phyloP scores from a whole-genome alignment of 768 basidiomycete species.

The Russula sp. region DNA sequence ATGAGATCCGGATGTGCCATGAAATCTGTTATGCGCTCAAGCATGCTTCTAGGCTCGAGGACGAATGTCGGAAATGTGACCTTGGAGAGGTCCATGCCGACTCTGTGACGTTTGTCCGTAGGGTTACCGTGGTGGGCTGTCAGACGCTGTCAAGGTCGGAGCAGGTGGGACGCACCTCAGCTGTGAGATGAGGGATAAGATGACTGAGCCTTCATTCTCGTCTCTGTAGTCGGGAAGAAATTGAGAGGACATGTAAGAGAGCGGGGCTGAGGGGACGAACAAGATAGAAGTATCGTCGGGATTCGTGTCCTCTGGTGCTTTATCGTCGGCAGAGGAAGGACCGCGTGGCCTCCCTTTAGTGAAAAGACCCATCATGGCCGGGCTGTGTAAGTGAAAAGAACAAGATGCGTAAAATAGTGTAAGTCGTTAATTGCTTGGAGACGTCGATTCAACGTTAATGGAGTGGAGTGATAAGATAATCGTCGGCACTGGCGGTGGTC shows the following conservation, averaged over 20 bases:
- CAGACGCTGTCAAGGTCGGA: neutral
- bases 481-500: no score
- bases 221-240: constrained; percentile 46
- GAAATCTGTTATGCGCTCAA: constrained; percentile 98
- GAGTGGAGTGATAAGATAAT: neutral
- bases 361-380: constrained; percentile 72
- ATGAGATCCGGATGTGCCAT: constrained; percentile 98
- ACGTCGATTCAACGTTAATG: no score
- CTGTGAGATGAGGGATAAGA: constrained; percentile 82
- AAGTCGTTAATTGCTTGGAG: no score
- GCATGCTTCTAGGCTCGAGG: constrained; percentile 93
- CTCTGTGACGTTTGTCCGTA: constrained; percentile 39
- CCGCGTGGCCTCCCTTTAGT: constrained; percentile 62
- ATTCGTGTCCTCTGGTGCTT: constrained; percentile 73
- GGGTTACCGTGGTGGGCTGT: neutral
- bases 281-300: constrained; percentile 88
- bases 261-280: constrained; percentile 42
- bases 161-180: constrained; percentile 49
- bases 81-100: constrained; percentile 95
- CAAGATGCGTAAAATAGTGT: neutral
- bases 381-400: neutral
- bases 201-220: constrained; percentile 90
- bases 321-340: constrained; percentile 52
- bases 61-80: constrained; percentile 95
- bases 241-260: constrained; percentile 28